phyloP scores from a whole-genome alignment of 805 yeast species.

The Ogataea pignaliae region DNA sequence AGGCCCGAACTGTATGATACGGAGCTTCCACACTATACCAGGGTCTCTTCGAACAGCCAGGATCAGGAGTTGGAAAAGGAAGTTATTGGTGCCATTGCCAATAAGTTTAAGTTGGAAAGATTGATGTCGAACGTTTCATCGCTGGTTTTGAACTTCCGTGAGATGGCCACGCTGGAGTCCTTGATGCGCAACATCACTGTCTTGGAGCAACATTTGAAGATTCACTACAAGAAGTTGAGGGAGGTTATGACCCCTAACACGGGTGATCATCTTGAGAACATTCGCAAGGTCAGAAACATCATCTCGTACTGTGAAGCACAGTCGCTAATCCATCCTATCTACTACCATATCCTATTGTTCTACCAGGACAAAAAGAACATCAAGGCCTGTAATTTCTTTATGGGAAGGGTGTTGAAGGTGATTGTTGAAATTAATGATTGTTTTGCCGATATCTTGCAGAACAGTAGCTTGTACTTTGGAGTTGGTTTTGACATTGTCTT shows the following conservation, averaged over 20 bases:
- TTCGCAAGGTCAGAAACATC: slow-evolving; percentile 20
- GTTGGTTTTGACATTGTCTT: slow-evolving; percentile 35
- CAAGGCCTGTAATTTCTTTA: slow-evolving; percentile 34
- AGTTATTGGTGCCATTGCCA: slow-evolving; percentile 31
- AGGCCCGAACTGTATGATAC: slow-evolving; percentile 46
- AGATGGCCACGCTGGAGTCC: slow-evolving; percentile 33
- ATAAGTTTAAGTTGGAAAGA: slow-evolving; percentile 29
- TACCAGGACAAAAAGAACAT: slow-evolving; percentile 33
- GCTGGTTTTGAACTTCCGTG: slow-evolving; percentile 37
- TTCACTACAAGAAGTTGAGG: slow-evolving; percentile 29
- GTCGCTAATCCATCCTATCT: slow-evolving; percentile 35
- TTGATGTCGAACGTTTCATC: slow-evolving; percentile 31
- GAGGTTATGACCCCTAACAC: slow-evolving; percentile 23
- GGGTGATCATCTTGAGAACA: slow-evolving; percentile 16
- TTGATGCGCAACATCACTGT: slow-evolving; percentile 32
- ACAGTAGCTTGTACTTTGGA: slow-evolving; percentile 26
- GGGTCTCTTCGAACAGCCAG: slow-evolving; percentile 30
- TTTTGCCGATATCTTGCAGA: slow-evolving; percentile 33
- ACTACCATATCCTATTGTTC: slow-evolving; percentile 38
- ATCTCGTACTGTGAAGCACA: slow-evolving; percentile 22
- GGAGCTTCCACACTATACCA: slow-evolving; percentile 38
- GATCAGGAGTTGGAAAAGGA: slow-evolving; percentile 40
- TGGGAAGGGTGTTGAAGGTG: slow-evolving; percentile 30
- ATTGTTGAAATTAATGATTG: slow-evolving; percentile 33
- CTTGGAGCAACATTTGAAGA: slow-evolving; percentile 33